Conservation (phyloP, 495 filamentous ascomycete genomes). For the Chlorociboria aeruginascens region DNA sequence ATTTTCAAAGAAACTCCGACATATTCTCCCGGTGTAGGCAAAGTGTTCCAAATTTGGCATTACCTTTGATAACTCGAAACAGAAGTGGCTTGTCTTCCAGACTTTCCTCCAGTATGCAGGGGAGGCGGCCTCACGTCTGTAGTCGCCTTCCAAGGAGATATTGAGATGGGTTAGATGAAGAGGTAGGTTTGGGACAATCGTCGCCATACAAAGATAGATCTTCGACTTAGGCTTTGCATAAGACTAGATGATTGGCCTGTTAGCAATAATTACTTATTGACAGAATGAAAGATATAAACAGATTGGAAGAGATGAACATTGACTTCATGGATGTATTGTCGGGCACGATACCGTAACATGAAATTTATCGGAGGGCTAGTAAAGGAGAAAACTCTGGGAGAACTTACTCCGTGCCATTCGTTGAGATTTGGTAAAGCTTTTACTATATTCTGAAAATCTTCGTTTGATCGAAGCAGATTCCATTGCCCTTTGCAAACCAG, state of each 20-base stretch:
- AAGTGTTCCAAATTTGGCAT: slow-evolving; percentile 48
- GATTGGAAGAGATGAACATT: too few species aligned
- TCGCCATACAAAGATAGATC: slow-evolving; percentile 52
- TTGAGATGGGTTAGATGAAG: slow-evolving; percentile 45
- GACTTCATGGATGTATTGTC: too few species aligned
- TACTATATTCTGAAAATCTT: slow-evolving; percentile 48
- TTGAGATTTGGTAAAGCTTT: slow-evolving; percentile 48
- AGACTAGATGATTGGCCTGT: slow-evolving; percentile 14
- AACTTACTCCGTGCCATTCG: slow-evolving; percentile 48
- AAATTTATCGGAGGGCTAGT: too few species aligned
- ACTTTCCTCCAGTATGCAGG: slow-evolving; percentile 43
- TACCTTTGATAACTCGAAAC: slow-evolving; percentile 42
- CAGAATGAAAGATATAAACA: too few species aligned
- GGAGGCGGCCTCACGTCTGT: slow-evolving; percentile 43
- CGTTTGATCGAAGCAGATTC: slow-evolving; percentile 57
- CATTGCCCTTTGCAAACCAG: slow-evolving; percentile 63
- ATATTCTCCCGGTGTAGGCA: slow-evolving; percentile 55
- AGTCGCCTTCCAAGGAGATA: slow-evolving; percentile 55
- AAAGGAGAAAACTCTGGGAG: too few species aligned
- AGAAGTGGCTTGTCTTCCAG: slow-evolving; percentile 41
- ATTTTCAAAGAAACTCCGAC: slow-evolving; percentile 43
- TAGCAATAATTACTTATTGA: too few species aligned
- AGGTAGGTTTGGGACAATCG: slow-evolving; percentile 40
- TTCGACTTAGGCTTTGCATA: slow-evolving; percentile 59
- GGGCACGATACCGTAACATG: too few species aligned